Evolutionary conservation across 1,284 basidiomycete genomes (phyloP).

Genomic region (Trichosporon asahii): DNA sequence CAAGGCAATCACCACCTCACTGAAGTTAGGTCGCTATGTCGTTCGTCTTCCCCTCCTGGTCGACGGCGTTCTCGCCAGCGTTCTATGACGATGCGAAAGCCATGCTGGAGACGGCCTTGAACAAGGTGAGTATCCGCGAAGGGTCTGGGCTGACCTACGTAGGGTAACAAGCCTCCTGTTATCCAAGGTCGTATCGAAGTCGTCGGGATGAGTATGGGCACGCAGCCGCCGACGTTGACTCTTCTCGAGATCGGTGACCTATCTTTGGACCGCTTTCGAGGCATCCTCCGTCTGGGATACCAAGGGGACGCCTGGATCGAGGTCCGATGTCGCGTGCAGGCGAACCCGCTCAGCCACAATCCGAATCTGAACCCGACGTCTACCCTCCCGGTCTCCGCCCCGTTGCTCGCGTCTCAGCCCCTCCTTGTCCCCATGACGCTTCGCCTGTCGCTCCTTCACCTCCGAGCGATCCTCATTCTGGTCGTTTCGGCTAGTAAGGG

Average conservation of each 20-base stretch:
- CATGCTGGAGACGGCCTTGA: constrained; percentile 90
- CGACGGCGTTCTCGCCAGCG: constrained; percentile 82
- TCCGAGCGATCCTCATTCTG: constrained; percentile 94
- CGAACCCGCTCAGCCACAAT: constrained; percentile 58
- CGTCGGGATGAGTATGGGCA: constrained; percentile 96
- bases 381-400: constrained; percentile 67
- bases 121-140: constrained; percentile 59
- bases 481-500: constrained; percentile 96
- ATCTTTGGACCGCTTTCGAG: constrained; percentile 90
- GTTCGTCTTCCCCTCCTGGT: constrained; percentile 92
- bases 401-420: constrained; percentile 87
- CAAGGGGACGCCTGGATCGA: constrained; percentile 94
- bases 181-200: constrained; percentile 98
- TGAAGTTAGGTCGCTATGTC: constrained; percentile 62
- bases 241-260: constrained; percentile 97
- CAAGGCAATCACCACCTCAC: background rate
- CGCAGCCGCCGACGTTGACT: constrained; percentile 95
- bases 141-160: background rate
- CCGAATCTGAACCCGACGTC: constrained; percentile 77
- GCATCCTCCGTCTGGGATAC: constrained; percentile 95
- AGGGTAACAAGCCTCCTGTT: constrained; percentile 90
- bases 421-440: constrained; percentile 97
- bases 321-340: constrained; percentile 89
- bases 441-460: constrained; percentile 87
- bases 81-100: constrained; percentile 90